Evolutionary conservation across 306 rosid species (phyloP).

Genomic region (Malus domestica): ASM211411v1 NC_041794.1:33007501-33008000

Average conservation of each 20-base stretch:
- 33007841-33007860: neutral
- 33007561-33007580: neutral
- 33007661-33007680: neutral
- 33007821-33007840: too few relatives aligned
- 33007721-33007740: neutral
- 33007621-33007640: neutral
- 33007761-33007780: too few relatives aligned
- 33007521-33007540: neutral
- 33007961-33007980: constrained; percentile 15
- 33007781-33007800: too few relatives aligned
- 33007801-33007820: too few relatives aligned
- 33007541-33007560: neutral
- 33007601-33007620: neutral
- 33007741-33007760: neutral
- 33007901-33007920: neutral
- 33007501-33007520: neutral
- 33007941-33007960: neutral
- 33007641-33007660: neutral
- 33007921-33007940: neutral
- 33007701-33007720: neutral
- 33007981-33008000: neutral
- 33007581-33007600: neutral
- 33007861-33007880: too few relatives aligned
- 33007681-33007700: neutral
- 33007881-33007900: too few relatives aligned